A percentile compares a stretch with the other conserved stretches of the same genome.
These are phyloP conservation scores for Globisporangium spiculum DNA, from an alignment of 352 stramenopile genomes.

Conservation along the genomic window DNA sequence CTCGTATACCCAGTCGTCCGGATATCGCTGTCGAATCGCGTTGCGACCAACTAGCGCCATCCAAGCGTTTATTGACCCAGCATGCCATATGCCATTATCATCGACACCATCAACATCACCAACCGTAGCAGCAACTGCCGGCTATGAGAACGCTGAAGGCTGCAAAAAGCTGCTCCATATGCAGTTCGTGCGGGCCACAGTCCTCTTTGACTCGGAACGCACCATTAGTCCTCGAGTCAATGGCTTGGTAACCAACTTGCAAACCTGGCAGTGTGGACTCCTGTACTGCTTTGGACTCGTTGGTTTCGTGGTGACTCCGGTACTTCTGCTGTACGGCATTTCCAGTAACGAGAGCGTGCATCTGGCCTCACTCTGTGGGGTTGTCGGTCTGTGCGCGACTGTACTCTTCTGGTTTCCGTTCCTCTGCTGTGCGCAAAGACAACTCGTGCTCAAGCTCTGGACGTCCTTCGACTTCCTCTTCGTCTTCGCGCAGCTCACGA, in stretches of 20 bases:
- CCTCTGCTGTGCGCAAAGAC: constrained; percentile 12
- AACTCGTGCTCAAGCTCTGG: constrained; percentile 18
- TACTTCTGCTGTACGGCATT: too few species aligned
- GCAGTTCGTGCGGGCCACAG: neutral
- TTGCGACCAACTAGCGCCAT: neutral
- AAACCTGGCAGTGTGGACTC: too few species aligned
- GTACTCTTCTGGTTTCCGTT: constrained; percentile 5
- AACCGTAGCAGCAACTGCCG: too few species aligned
- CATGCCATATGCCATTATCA: too few species aligned
- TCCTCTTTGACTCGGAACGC: neutral
- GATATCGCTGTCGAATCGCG: constrained; percentile 9
- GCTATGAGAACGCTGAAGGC: too few species aligned
- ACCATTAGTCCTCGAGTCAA: neutral
- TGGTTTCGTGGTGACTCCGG: too few species aligned
- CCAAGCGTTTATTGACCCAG: neutral
- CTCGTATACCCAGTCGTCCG: constrained; percentile 10
- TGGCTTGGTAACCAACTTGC: too few species aligned
- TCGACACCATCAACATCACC: too few species aligned
- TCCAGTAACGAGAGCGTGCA: too few species aligned
- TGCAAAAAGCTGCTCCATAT: neutral
- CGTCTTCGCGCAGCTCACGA: constrained; percentile 17
- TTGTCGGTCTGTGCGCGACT: too few species aligned
- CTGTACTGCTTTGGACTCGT: too few species aligned
- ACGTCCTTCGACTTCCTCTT: constrained; percentile 31
- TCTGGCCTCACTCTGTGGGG: too few species aligned